Conservation (phyloP, 768 basidiomycete species). For the Lentinula lateritia region DNA sequence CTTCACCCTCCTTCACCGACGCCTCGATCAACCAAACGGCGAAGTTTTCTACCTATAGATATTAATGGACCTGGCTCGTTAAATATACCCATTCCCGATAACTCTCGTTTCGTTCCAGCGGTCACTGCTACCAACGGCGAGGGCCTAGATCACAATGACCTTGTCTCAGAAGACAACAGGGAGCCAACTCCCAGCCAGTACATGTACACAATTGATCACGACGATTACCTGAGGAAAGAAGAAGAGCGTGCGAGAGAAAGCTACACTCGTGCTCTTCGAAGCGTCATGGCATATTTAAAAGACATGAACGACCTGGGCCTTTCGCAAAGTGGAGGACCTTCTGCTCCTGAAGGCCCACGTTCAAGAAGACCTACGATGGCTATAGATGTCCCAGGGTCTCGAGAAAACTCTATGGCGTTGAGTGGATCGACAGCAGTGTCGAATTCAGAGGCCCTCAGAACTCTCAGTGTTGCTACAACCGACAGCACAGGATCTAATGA, state of each 20-base stretch:
- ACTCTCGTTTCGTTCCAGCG: slow-evolving; percentile 54
- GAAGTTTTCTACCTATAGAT: slow-evolving; percentile 88
- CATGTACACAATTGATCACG: slow-evolving; percentile 29
- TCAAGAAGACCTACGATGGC: slow-evolving; percentile 64
- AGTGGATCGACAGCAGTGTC: slow-evolving; percentile 38
- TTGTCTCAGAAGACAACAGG: slow-evolving; percentile 14
- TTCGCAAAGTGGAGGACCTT: slow-evolving; percentile 52
- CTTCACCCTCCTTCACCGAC: slow-evolving; percentile 33
- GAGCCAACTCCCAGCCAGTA: slow-evolving; percentile 36
- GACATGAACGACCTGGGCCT: slow-evolving; percentile 91
- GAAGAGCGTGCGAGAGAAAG: slow-evolving; percentile 68
- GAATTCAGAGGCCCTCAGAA: slow-evolving; percentile 46
- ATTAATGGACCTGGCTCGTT: slow-evolving; percentile 42
- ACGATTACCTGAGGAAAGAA: slow-evolving; percentile 54
- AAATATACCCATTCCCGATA: slow-evolving; percentile 58
- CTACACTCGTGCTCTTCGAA: slow-evolving; percentile 76
- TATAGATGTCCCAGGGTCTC: slow-evolving; percentile 34
- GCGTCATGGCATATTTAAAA: slow-evolving; percentile 92
- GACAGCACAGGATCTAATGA: slow-evolving; percentile 71
- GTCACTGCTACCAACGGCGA: slow-evolving; percentile 34
- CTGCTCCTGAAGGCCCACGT: slow-evolving; percentile 51
- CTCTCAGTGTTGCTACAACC: slow-evolving; percentile 68
- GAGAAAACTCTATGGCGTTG: slow-evolving; percentile 52
- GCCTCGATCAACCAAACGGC: slow-evolving; percentile 58
- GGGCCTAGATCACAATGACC: slow-evolving; percentile 20